Conservation (phyloP, 495 filamentous ascomycete species). For the Aspergillus homomorphus region DNA sequence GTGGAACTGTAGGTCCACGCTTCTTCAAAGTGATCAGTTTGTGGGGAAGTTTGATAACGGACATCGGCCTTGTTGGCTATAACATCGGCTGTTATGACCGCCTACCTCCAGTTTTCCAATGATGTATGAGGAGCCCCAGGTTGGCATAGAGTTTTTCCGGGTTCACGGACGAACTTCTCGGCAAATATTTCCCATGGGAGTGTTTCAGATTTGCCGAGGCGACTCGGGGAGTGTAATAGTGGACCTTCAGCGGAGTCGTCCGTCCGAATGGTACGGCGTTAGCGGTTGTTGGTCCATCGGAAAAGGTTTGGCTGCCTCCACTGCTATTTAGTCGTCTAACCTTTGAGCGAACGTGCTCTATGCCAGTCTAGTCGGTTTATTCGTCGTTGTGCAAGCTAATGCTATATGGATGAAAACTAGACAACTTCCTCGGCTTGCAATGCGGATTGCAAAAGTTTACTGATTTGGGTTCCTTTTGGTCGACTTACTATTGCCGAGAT, state of each 20-base stretch:
- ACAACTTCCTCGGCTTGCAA: not conserved
- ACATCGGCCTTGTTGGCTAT: not conserved
- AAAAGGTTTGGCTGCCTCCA: slow-evolving; percentile 7
- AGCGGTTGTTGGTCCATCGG: slow-evolving; percentile 2
- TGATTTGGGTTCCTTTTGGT: not conserved
- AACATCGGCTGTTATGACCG: not conserved
- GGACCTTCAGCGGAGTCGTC: slow-evolving; percentile 4
- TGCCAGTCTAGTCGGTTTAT: not conserved
- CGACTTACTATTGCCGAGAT: not conserved
- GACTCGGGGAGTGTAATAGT: slow-evolving; percentile 2
- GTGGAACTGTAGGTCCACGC: not conserved
- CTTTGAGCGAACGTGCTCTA: not conserved
- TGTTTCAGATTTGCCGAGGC: slow-evolving; percentile 13
- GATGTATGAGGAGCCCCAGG: slow-evolving; percentile 1
- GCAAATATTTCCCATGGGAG: slow-evolving; percentile 18
- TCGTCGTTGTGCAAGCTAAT: not conserved
- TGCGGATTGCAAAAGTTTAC: too few relatives aligned
- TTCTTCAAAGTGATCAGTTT: not conserved
- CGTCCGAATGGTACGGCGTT: slow-evolving; percentile 4
- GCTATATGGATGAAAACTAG: not conserved
- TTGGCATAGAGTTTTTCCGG: slow-evolving; percentile 16
- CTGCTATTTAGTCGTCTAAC: not conserved
- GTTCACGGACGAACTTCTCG: slow-evolving; percentile 24
- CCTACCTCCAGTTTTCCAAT: not conserved
- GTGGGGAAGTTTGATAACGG: not conserved